phyloP scores from a whole-genome alignment of 345 rosid species.

The Salix dunnii region DNA sequence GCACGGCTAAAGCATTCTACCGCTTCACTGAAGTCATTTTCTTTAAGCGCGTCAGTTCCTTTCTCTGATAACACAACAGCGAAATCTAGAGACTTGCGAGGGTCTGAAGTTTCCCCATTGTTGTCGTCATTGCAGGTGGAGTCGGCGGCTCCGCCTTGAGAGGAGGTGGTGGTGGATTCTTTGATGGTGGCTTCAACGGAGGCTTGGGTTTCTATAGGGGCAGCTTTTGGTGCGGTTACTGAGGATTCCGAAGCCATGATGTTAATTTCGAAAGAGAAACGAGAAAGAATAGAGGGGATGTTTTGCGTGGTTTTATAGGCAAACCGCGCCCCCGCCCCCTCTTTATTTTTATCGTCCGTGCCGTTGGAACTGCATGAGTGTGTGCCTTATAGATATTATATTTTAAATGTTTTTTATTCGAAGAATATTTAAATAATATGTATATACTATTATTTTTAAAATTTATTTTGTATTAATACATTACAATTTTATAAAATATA shows the following conservation, averaged over 20 bases:
- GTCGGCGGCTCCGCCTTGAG: conserved; percentile 47
- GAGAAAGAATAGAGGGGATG: neutral
- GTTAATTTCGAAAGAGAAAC: neutral
- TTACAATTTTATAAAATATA: too few relatives aligned
- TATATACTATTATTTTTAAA: too few relatives aligned
- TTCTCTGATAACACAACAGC: conserved; percentile 61
- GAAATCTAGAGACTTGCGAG: conserved; percentile 57
- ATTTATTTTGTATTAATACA: too few relatives aligned
- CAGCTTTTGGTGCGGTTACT: neutral
- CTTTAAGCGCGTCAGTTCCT: conserved; percentile 58
- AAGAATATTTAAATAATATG: too few relatives aligned
- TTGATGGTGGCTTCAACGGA: conserved; percentile 22
- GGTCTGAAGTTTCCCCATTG: conserved; percentile 44
- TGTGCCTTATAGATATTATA: too few relatives aligned
- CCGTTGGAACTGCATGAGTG: too few relatives aligned
- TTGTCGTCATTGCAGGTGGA: conserved; percentile 54
- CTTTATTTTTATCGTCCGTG: neutral
- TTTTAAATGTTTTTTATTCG: too few relatives aligned
- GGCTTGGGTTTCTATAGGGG: conserved; percentile 1
- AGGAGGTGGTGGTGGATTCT: conserved; percentile 1
- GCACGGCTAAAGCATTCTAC: conserved; percentile 92
- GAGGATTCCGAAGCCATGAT: conserved; percentile 16
- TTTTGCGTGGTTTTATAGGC: neutral
- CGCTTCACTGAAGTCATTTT: conserved; percentile 64
- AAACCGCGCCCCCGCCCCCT: too few relatives aligned